A percentile compares a stretch with the other conserved stretches of the same genome.
phyloP scores from a whole-genome alignment of 2,329 filamentous ascomycete genomes.

The Aspergillus pseudonomiae region DNA sequence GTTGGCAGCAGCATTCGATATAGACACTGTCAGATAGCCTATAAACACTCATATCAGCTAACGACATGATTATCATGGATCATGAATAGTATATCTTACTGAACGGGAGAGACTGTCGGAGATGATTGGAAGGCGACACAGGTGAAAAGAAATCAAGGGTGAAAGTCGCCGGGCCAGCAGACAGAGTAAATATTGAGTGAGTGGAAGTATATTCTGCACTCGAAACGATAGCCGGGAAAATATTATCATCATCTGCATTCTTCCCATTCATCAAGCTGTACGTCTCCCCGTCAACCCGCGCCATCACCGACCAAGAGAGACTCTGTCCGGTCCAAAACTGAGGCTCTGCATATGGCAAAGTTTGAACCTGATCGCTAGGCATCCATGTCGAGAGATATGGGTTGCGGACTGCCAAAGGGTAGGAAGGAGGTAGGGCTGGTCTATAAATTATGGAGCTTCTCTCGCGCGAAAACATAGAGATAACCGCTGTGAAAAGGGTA shows the following conservation, averaged over 20 bases:
- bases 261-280: slow-evolving; percentile 49
- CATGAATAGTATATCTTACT: slow-evolving; percentile 23
- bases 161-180: slow-evolving; percentile 39
- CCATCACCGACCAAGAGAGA: slow-evolving; percentile 47
- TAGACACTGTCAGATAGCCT: slow-evolving; percentile 47
- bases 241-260: slow-evolving; percentile 25
- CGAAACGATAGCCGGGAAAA: slow-evolving; percentile 37
- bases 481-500: slow-evolving; percentile 25
- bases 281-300: slow-evolving; percentile 42
- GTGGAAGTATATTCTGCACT: slow-evolving; percentile 46
- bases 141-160: slow-evolving; percentile 51
- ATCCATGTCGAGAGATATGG: slow-evolving; percentile 51
- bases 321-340: slow-evolving; percentile 50
- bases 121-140: slow-evolving; percentile 45
- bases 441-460: slow-evolving; percentile 20
- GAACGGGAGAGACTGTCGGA: slow-evolving; percentile 50
- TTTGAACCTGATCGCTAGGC: slow-evolving; percentile 41
- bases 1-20: slow-evolving; percentile 25
- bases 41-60: slow-evolving; percentile 10
- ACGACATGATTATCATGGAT: background rate
- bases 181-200: slow-evolving; percentile 44
- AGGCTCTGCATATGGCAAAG: slow-evolving; percentile 41
- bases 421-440: slow-evolving; percentile 44
- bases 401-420: slow-evolving; percentile 48
- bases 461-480: slow-evolving; percentile 19